Percentiles rank a stretch among this genome's conserved stretches.
phyloP scores from a whole-genome alignment of 805 yeast species.

The Priceomyces medius region DNA sequence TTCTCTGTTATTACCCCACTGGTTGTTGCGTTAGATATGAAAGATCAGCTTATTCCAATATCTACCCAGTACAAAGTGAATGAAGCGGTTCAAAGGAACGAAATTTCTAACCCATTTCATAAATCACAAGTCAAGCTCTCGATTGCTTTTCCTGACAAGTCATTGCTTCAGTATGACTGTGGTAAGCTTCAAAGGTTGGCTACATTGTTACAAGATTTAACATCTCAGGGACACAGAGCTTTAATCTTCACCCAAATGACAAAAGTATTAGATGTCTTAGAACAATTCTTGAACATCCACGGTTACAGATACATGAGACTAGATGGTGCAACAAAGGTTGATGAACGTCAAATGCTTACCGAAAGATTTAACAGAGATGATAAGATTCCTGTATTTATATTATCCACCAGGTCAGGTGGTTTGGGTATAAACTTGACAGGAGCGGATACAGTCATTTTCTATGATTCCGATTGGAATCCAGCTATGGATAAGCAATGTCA shows the following conservation, averaged over 20 bases:
- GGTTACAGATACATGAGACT: conserved; percentile 93
- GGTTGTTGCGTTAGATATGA: conserved; percentile 74
- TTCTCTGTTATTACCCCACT: conserved; percentile 87
- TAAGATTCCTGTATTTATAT: conserved; percentile 82
- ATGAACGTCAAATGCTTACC: conserved; percentile 91
- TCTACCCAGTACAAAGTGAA: conserved; percentile 32
- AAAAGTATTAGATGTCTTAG: conserved; percentile 87
- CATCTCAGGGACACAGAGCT: conserved; percentile 88
- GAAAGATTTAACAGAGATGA: conserved; percentile 89
- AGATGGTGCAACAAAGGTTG: conserved; percentile 97
- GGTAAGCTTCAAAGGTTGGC: conserved; percentile 93
- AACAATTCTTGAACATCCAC: conserved; percentile 88
- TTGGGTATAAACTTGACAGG: conserved; percentile 96
- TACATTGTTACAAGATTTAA: conserved; percentile 66
- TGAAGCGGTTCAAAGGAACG: conserved; percentile 27
- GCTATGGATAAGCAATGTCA: conserved; percentile 99
- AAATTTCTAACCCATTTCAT: conserved; percentile 64
- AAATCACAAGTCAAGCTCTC: conserved; percentile 81
- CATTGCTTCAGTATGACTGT: conserved; percentile 89
- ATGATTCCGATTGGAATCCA: conserved; percentile 99
- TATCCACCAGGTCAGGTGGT: conserved; percentile 97
- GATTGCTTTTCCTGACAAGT: conserved; percentile 95
- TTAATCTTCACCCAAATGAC: conserved; percentile 98
- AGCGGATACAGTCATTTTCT: conserved; percentile 97
- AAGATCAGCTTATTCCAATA: conserved; percentile 48